Base-by-base conservation (phyloP, 441 rosid species). In the Breynia disticha region DNA sequence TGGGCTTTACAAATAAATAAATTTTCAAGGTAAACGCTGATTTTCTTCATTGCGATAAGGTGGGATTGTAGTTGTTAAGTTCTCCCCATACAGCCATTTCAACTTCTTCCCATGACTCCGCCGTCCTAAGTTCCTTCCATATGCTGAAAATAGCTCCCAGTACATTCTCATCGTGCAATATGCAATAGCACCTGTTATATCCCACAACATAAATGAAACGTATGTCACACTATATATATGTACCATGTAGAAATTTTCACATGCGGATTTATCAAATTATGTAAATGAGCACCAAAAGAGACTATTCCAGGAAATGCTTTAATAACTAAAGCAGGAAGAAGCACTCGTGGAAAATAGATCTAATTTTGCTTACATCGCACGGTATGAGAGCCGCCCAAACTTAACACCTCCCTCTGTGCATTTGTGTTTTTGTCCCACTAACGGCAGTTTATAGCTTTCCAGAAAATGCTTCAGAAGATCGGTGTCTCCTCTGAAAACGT, bases 101-200 rank as follows among this genome's bases (percentile, higher is more conserved):
- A 54, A 93, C 79, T 71, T 83, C 95, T 69, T 89, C 93, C 99
- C 96, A 89, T 50, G 96, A 76, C 38, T 78, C 66, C 0, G 86
- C 88, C 19, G 46, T 60, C 39, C 75, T 62, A 49, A 84, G 90
- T 57, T 84, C 89, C 57, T 77, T 79, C 97, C 97, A 86, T 10
- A 74, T 75, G 46, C 88, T 54, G 69, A 82, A 93, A 52, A 93
- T 76, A 17, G 97, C 82, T 16, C 95, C 97, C 78, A 93, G 69
- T 41, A 93, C 71, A 62, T 84, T 88, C 38, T 88, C 98, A 6
- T 93, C 87, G 55, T 88, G 88, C 68, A 88, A 71, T 46, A 88
- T 72, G 61, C 97, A 93, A 66, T 84, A 91, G 71, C 98, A 91
- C 96, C 96, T 87, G 82, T 48, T 64, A 14, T 48, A 59, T 21